phyloP scores from a whole-genome alignment of 768 basidiomycete species.

The Trametes maxima region DNA sequence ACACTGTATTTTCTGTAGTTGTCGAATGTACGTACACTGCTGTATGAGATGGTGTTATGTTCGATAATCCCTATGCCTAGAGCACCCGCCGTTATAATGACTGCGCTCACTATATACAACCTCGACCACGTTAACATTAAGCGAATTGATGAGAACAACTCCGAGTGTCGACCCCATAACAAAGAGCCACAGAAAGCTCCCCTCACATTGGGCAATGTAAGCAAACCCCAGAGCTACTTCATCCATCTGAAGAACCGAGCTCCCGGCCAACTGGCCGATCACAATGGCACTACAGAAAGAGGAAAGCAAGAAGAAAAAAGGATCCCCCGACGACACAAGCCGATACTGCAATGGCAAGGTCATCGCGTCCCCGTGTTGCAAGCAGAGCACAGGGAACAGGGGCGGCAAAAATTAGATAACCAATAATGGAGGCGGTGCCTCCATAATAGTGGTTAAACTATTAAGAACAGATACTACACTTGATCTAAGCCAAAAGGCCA shows the following conservation, averaged over 20 bases:
- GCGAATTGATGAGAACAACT: too few relatives aligned
- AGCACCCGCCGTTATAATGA: too few relatives aligned
- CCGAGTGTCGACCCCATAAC: too few relatives aligned
- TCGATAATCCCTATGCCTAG: too few relatives aligned
- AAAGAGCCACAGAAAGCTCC: too few relatives aligned
- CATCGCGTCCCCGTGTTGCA: conserved; percentile 31
- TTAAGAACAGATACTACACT: conserved; percentile 77
- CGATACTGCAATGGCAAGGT: conserved; percentile 33
- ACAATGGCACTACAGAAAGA: conserved; percentile 16
- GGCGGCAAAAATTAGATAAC: conserved; percentile 35
- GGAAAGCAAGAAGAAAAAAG: conserved; percentile 6
- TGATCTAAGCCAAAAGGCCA: conserved; percentile 75
- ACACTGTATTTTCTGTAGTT: too few relatives aligned
- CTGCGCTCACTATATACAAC: too few relatives aligned
- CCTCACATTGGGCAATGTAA: too few relatives aligned
- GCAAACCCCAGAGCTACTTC: too few relatives aligned
- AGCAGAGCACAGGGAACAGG: conserved; percentile 31
- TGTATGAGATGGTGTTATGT: too few relatives aligned
- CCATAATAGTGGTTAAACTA: conserved; percentile 46
- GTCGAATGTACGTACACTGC: too few relatives aligned
- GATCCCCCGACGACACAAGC: conserved; percentile 35
- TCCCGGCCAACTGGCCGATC: conserved; percentile 16
- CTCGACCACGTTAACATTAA: too few relatives aligned
- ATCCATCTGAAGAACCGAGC: conserved; percentile 18
- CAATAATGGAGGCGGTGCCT: conserved; percentile 37